These are phyloP conservation scores for Citrullus mucosospermus DNA, from an alignment of 306 rosid genomes.

Conservation along the genomic window DNA sequence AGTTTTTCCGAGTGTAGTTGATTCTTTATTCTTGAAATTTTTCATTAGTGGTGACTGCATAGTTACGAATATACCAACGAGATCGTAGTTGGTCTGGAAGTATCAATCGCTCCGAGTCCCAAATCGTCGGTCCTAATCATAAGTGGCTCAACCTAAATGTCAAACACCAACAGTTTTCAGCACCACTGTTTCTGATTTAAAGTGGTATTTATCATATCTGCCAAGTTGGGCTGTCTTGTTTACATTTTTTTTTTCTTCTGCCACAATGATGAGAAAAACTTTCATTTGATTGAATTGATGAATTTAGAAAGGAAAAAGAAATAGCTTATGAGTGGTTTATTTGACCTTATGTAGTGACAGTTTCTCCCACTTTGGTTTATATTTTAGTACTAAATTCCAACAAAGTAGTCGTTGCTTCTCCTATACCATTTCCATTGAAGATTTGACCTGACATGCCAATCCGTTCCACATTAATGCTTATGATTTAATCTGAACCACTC, in stretches of 20 bases:
- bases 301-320: neutral
- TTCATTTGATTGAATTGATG: slow-evolving; percentile 2
- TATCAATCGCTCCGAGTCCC: neutral
- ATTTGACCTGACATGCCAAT: neutral
- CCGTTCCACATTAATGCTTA: neutral
- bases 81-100: neutral
- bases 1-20: neutral
- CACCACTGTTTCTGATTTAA: neutral
- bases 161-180: neutral
- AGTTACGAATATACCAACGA: neutral
- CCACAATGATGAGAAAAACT: neutral
- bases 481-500: neutral
- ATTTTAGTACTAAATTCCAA: neutral
- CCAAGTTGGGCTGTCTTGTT: slow-evolving; percentile 4
- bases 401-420: neutral
- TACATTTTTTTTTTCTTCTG: neutral
- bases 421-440: neutral
- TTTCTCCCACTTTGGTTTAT: slow-evolving; percentile 2
- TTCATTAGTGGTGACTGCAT: neutral
- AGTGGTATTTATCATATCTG: slow-evolving; percentile 1
- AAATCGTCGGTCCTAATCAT: neutral
- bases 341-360: neutral
- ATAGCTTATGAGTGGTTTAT: neutral
- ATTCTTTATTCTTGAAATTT: neutral
- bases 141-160: neutral